Evolutionary conservation across 2,329 filamentous ascomycete genomes (phyloP), one percentile per base, ranked within the genome.

Genomic region (Blastomyces silverae): DNA sequence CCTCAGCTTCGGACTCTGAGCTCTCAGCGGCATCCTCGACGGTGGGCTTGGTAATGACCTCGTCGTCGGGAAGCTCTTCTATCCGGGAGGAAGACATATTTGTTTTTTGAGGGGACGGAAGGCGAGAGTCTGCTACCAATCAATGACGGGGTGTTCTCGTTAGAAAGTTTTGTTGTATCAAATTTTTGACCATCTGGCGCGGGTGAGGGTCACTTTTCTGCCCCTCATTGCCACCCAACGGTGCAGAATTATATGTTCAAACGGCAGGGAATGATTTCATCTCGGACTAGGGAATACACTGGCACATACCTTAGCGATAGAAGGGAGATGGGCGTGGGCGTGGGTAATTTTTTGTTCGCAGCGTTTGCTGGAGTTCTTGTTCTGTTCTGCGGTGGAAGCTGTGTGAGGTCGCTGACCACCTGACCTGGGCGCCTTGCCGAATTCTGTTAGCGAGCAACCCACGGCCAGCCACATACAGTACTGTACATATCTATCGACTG

Each of bases 61-160:
- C 79, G 66, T 85, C 92, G 78, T 97, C 94, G 74, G 91, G 89
- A 75, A 99, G 87, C 84, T 99, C 94, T 85, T 99, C 93, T 64
- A 69, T 65, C 58, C 68, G 66, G 42, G 68, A 64, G 65, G 68
- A 66, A 56, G 68, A 79, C 78, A 79, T 82, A 79, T 78, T 80
- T 62, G 48, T 7, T 58, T 58, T 58, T 58, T 17, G 11, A 48
- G 60, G n/a, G 31, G 4, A 34, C 31, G 22, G 48, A 52, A 22
- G 48, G 28, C 6, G 52, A 39, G 31, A 61, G 42, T 17, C 42
- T 61, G 25, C 44, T 61, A 39, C 42, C 58, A 61, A 61, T 61
- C 25, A 48, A 25, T 13, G 42, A 13, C 0, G 22, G 58, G 58
- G 25, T 31, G 25, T 31, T 13, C 8, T n/a, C n/a, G 31, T 39